phyloP scores from a whole-genome alignment of 768 basidiomycete species.

The Rhizopogon vesiculosus region DNA sequence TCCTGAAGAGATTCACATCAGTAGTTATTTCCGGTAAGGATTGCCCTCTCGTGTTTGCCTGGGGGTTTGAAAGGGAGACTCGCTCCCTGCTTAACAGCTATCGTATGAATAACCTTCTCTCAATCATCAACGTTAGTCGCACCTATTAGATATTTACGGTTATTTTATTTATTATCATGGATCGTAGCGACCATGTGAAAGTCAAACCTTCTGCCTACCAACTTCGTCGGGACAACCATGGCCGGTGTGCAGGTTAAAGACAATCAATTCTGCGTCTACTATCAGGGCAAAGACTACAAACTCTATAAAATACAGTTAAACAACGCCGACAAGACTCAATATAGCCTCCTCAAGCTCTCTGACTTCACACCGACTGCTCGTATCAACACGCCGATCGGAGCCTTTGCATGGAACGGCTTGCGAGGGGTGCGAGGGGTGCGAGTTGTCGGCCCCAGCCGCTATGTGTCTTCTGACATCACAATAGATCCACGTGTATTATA shows the following conservation, averaged over 20 bases:
- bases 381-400: background rate
- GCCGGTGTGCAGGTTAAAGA: background rate
- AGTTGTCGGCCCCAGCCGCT: background rate
- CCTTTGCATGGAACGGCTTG: background rate
- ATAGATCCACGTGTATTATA: background rate
- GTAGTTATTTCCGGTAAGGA: too few relatives aligned
- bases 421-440: background rate
- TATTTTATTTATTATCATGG: background rate
- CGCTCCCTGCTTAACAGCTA: background rate
- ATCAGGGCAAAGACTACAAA: background rate
- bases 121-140: background rate
- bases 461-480: background rate
- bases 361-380: background rate
- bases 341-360: background rate
- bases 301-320: background rate
- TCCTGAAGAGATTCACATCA: too few relatives aligned
- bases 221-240: background rate
- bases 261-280: background rate
- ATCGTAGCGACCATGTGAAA: background rate
- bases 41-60: background rate
- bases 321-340: background rate
- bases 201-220: background rate
- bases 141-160: background rate
- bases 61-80: background rate
- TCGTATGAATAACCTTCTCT: background rate